Base-by-base conservation (phyloP, 2,329 filamentous ascomycete species). In the Fusarium avenaceum region DNA sequence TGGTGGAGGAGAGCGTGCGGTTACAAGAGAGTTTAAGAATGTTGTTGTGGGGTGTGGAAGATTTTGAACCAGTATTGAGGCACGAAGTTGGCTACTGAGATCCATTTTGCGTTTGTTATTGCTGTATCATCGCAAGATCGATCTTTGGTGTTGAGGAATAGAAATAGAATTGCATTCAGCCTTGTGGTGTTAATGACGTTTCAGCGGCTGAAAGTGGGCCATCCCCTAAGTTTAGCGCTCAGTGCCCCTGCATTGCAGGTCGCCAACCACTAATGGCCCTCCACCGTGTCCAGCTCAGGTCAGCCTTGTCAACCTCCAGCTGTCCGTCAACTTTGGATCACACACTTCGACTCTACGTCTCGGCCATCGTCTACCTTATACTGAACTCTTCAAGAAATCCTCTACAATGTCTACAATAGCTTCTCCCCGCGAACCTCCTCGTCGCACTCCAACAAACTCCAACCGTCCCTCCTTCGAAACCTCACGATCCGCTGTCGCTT, bases 401-500 rank as follows among this genome's bases (percentile, higher is more conserved):
- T 11, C 73, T 65, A 63, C 89, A 67, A 90, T 90, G 88, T 89
- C 88, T 10, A 89, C 88, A 42, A 90, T 90, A 65, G 87, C 88
- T 40, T 85, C 86, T 11, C 88, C 88, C 24, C 86, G 88, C 60
- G 87, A 90, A 40, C 81, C 84, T 74, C 76, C 88, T 81, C 84
- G 84, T 14, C 77, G 78, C 59, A 82, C 90, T 6, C 91, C 92
- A 1, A 90, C 90, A 8, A 92, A 90, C 39, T 96, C 93, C 33
- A 85, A 87, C 38, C 91, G 93, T 14, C 90, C 91, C 6, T 94
- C 92, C 35, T 84, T 92, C 77, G 91, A 94, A 71, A 81, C 81
- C 57, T 81, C 85, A 17, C 87, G 87, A 57, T 93, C 90, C 61
- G 85, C 83, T 64, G 81, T 86, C 64, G 81, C 80, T 59, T 91